phyloP scores from a whole-genome alignment of 78 protist genomes.

The Ministeria vibrans region DNA sequence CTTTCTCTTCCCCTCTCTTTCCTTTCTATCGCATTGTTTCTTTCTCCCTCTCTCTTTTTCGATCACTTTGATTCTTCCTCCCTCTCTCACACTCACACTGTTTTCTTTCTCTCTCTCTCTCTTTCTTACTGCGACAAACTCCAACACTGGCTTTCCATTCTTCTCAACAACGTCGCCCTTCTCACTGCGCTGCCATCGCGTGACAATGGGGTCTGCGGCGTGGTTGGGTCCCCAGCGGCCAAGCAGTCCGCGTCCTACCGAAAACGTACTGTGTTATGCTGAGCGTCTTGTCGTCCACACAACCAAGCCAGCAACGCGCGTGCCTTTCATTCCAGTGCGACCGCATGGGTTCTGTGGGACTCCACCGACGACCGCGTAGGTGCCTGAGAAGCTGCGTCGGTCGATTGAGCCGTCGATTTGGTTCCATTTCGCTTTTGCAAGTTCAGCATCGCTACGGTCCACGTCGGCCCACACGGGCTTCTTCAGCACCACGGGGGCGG shows the following conservation, averaged over 20 bases:
- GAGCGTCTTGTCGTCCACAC: too few relatives aligned
- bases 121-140: too few relatives aligned
- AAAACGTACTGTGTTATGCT: too few relatives aligned
- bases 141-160: neutral
- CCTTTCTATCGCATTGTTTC: too few relatives aligned
- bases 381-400: neutral
- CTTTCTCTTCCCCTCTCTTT: too few relatives aligned
- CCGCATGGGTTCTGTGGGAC: constrained; percentile 15
- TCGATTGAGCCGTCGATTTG: neutral
- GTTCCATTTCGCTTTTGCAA: neutral
- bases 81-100: too few relatives aligned
- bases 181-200: constrained; percentile 18
- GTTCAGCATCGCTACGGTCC: neutral
- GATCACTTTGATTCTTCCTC: too few relatives aligned
- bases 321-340: constrained; percentile 39
- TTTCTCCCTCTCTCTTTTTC: too few relatives aligned
- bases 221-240: constrained; percentile 37
- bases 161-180: neutral
- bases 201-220: constrained; percentile 36
- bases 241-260: constrained; percentile 32
- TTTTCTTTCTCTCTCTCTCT: too few relatives aligned
- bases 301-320: too few relatives aligned
- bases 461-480: constrained; percentile 18
- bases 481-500: neutral
- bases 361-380: neutral